phyloP scores from a whole-genome alignment of 2,329 filamentous ascomycete genomes.

The Simplicillium aogashimaense region DNA sequence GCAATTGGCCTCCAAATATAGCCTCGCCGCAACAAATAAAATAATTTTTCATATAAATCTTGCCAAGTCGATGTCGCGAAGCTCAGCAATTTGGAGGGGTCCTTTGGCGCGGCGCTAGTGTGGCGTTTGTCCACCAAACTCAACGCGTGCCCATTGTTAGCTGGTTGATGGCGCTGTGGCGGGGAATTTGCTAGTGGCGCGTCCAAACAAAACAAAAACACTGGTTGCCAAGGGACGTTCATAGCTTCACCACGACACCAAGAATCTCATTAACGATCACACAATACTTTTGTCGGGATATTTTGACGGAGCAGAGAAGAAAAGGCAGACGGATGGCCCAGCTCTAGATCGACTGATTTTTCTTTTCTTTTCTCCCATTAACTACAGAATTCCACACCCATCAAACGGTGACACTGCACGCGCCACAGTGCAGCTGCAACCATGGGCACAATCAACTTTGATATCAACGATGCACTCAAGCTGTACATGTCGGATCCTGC shows the following conservation, averaged over 20 bases:
- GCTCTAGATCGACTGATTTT: background rate
- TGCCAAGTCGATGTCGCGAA: no score
- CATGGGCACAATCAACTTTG: slow-evolving; percentile 76
- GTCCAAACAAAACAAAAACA: slow-evolving; percentile 17
- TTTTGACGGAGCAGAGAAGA: background rate
- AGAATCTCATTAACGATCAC: background rate
- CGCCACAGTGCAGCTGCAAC: slow-evolving; percentile 8
- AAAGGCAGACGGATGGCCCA: no score
- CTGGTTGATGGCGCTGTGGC: background rate
- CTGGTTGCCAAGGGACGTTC: slow-evolving; percentile 13
- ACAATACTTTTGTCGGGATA: background rate
- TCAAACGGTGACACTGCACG: no score
- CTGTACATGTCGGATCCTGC: slow-evolving; percentile 90
- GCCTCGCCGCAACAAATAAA: no score
- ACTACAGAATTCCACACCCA: slow-evolving; percentile 2
- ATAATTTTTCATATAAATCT: no score
- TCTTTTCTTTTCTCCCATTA: background rate
- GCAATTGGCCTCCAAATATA: no score
- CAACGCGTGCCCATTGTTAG: background rate
- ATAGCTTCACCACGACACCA: slow-evolving; percentile 3
- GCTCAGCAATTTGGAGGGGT: no score
- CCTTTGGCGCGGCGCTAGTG: background rate
- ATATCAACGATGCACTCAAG: slow-evolving; percentile 95
- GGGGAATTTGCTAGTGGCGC: slow-evolving; percentile 1
- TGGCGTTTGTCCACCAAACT: background rate